Evolutionary conservation across 768 basidiomycete species (phyloP), one percentile per base, ranked within the genome.

Genomic region (Hypholoma fasciculare): DNA sequence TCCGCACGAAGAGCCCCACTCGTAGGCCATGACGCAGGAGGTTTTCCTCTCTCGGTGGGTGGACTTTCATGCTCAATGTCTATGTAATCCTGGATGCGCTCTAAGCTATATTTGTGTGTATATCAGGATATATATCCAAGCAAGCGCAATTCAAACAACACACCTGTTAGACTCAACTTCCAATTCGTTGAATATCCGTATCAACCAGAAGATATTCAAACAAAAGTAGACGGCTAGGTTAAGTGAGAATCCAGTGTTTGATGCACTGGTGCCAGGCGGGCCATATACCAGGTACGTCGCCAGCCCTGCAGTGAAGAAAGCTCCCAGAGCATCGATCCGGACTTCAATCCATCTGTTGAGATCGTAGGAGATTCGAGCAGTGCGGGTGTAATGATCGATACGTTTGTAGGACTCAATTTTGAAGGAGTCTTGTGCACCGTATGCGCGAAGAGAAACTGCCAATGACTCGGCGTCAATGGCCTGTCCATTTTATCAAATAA

Each of bases 41-140:
- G 87, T 37, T 71, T 68, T n/a, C 81, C 81, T 12, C 67, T 59
- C 14, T 69, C 58, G 0, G 75, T 75, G 1, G 76, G 58, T 55
- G 71, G 68, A 5, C 77, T 76, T 66, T 89, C 86, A 53, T 84
- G 82, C 42, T 87, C 85, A 57, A 87, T 85, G 30, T 73, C 65
- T 17, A 87, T 66, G 65, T 86, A 88, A 6, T 67, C 87, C 56
- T 89, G 82, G 1, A 94, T 86, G 58, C 93, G 88, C 64, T 95
- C 92, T 19, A 79, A 66, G 62, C 80, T 79, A 44, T 49, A 49
- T 11, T 26, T 14, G 51, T 20, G 1, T 40, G 49, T 27, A 61
- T n/a, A 37, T 37, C 23, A 13, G 6, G 34, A 2, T 6, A n/a
- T 13, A 19, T 6, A 46, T 23, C 30, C 14, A 46, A 20, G 2